Percentiles rank a stretch among this genome's conserved stretches.
Evolutionary conservation across 129 eudicot species (phyloP).

Genomic region (Flaveria ramosissima): DNA sequence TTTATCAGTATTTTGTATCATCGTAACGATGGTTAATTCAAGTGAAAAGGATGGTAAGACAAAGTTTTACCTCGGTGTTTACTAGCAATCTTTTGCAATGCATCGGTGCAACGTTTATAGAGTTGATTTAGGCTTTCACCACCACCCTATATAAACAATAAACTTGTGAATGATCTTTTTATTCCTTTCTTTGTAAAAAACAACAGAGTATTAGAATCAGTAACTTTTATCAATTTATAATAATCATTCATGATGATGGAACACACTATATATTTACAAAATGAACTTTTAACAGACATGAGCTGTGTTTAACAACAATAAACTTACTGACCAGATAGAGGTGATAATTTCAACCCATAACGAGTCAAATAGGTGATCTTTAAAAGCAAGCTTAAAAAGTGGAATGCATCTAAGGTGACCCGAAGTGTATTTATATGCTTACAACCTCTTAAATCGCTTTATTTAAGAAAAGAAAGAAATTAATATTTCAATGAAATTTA

Average conservation of each 20-base stretch:
- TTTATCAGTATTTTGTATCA: not conserved
- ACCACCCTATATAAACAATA: constrained; percentile 67
- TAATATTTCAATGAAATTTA: not conserved
- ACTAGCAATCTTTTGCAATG: constrained; percentile 63
- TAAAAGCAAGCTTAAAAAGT: not conserved
- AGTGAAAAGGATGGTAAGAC: not conserved
- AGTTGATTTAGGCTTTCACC: constrained; percentile 89
- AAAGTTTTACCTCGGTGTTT: constrained; percentile 73
- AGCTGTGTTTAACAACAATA: not conserved
- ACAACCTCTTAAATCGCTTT: not conserved
- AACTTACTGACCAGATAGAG: not conserved
- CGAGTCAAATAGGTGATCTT: not conserved
- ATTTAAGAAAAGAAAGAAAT: not conserved
- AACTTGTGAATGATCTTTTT: not conserved
- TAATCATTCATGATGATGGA: not conserved
- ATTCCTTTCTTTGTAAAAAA: not conserved
- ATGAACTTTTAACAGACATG: not conserved
- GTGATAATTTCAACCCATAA: not conserved
- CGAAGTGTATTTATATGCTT: not conserved
- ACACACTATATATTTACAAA: not conserved
- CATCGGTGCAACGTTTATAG: constrained; percentile 67
- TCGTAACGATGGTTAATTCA: not conserved
- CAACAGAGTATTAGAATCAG: not conserved
- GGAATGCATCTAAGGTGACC: not conserved
- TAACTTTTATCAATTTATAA: not conserved